Conservation (phyloP, 2,329 filamentous ascomycete species). For the Apiospora koreana region DNA sequence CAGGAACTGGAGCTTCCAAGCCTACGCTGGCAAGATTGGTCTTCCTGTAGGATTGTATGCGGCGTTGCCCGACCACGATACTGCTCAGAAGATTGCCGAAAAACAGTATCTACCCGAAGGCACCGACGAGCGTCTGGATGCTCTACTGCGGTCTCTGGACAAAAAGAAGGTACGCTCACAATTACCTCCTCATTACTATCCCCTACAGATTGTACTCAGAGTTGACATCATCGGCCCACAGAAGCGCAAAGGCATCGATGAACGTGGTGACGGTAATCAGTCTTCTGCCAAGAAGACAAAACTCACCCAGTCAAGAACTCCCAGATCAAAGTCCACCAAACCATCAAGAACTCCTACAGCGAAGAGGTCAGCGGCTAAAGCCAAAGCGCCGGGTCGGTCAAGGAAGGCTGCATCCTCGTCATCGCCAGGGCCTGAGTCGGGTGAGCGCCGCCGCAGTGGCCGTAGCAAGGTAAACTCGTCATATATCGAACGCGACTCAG, state of each 20-base stretch:
- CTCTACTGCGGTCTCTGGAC: constrained; percentile 64
- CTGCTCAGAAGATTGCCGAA: constrained; percentile 82
- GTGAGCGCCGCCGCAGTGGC: constrained; percentile 59
- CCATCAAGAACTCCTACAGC: constrained; percentile 31
- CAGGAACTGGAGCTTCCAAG: constrained; percentile 82
- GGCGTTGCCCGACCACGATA: constrained; percentile 72
- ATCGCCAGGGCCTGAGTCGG: constrained; percentile 27
- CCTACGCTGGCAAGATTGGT: constrained; percentile 78
- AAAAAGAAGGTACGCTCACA: constrained; percentile 63
- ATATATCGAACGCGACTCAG: constrained; percentile 59
- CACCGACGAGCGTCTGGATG: constrained; percentile 74
- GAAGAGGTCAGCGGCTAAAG: constrained; percentile 26
- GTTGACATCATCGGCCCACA: constrained; percentile 34
- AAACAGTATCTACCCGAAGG: constrained; percentile 82
- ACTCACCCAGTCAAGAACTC: constrained; percentile 31
- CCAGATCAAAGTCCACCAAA: constrained; percentile 36
- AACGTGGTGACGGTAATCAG: constrained; percentile 47
- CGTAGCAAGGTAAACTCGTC: constrained; percentile 48
- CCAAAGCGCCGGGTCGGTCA: constrained; percentile 27
- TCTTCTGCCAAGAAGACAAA: constrained; percentile 41
- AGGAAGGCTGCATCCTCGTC: constrained; percentile 31
- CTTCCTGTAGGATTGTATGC: constrained; percentile 79
- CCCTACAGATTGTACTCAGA: not conserved
- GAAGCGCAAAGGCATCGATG: constrained; percentile 60
- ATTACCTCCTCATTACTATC: not conserved